These are phyloP conservation scores for Lachnellula cervina DNA, from an alignment of 2,329 filamentous ascomycete species.

Conservation along the genomic window DNA sequence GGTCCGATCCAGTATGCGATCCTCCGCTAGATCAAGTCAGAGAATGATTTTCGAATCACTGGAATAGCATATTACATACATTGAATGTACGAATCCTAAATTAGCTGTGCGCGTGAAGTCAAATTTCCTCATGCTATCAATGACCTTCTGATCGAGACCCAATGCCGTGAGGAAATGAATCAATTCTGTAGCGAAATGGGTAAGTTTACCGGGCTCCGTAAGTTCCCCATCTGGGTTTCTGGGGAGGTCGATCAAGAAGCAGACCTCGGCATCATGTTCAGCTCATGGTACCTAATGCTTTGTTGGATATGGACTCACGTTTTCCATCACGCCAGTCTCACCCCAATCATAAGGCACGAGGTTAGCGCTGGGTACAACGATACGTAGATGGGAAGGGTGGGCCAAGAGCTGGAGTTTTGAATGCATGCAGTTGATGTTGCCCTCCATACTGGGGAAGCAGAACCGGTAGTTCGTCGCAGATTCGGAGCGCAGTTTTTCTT, in stretches of 20 bases:
- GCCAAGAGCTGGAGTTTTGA: conserved; percentile 92
- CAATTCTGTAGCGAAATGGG: conserved; percentile 65
- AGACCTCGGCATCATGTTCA: conserved; percentile 45
- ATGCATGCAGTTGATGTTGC: conserved; percentile 73
- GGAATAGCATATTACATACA: conserved; percentile 47
- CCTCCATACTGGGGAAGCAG: conserved; percentile 75
- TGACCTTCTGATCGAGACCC: conserved; percentile 57
- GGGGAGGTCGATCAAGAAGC: conserved; percentile 91
- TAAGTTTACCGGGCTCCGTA: conserved; percentile 27
- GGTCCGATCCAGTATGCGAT: conserved; percentile 45
- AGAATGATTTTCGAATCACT: neutral
- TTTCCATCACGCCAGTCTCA: conserved; percentile 68
- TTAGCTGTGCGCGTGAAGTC: conserved; percentile 71
- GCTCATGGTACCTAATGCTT: neutral
- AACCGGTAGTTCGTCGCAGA: conserved; percentile 56
- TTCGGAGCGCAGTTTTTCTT: conserved; percentile 45
- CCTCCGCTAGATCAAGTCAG: conserved; percentile 42
- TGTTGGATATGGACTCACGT: conserved; percentile 45
- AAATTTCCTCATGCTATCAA: conserved; percentile 67
- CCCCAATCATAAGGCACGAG: conserved; percentile 76
- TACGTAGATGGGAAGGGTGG: conserved; percentile 64
- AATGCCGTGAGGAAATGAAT: conserved; percentile 64
- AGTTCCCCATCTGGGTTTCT: conserved; percentile 32
- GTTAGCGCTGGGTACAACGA: conserved; percentile 86
- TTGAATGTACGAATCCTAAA: conserved; percentile 79